phyloP scores from a whole-genome alignment of 31 red algal genomes.

The Asparagopsis taxiformis region DNA sequence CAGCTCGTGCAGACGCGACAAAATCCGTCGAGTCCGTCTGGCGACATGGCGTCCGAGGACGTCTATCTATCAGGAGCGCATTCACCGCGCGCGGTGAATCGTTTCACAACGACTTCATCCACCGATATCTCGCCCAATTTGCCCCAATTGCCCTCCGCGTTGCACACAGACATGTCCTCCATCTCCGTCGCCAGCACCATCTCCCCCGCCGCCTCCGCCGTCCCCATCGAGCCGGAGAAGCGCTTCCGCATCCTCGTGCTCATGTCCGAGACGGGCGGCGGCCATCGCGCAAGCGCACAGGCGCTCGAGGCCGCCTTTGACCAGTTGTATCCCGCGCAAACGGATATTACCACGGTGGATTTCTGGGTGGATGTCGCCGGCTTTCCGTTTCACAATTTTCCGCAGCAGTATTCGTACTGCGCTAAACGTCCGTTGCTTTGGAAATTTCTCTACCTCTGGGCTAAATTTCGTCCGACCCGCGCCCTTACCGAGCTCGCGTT shows the following conservation, averaged over 20 bases:
- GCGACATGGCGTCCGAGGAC: not conserved
- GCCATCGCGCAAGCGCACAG: slow-evolving; percentile 78
- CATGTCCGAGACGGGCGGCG: slow-evolving; percentile 95
- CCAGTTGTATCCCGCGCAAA: slow-evolving; percentile 23
- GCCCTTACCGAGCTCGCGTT: slow-evolving; percentile 60
- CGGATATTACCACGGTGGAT: slow-evolving; percentile 63
- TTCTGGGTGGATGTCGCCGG: slow-evolving; percentile 76
- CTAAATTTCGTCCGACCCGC: slow-evolving; percentile 68
- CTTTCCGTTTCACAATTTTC: slow-evolving; percentile 76
- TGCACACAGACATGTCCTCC: slow-evolving; percentile 43
- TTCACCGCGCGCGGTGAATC: not conserved
- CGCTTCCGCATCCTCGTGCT: slow-evolving; percentile 67
- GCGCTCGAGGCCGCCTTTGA: slow-evolving; percentile 76
- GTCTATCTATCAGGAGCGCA: too few species aligned
- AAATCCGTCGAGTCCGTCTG: not conserved
- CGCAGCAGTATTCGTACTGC: slow-evolving; percentile 71
- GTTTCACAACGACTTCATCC: too few species aligned
- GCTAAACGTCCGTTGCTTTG: slow-evolving; percentile 81
- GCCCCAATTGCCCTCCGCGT: not conserved
- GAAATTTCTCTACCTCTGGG: slow-evolving; percentile 60
- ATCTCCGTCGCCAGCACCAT: too few species aligned
- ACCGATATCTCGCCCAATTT: slow-evolving; percentile 3
- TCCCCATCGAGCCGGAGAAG: slow-evolving; percentile 13
- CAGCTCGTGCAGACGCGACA: not conserved
- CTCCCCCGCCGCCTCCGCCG: slow-evolving; percentile 18